A percentile compares a stretch with the other conserved stretches of the same genome.
Conservation (phyloP, 306 rosid genomes). For the Ceratonia siliqua region DNA sequence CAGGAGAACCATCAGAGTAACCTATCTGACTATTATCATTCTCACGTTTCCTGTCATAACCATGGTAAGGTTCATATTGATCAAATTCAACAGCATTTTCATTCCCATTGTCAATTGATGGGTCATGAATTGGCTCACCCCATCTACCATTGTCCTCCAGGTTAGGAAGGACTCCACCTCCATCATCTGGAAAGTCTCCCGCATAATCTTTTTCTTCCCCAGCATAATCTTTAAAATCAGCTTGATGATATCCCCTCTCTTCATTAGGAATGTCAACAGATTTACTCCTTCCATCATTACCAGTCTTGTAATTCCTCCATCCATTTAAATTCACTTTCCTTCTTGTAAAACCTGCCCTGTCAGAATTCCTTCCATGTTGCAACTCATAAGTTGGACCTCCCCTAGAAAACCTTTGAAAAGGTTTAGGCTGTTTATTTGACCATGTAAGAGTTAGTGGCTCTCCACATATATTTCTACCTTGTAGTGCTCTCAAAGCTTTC, state of each 20-base stretch:
- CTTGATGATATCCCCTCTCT: slow-evolving; percentile 32
- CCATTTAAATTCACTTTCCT: slow-evolving; percentile 38
- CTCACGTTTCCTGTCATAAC: slow-evolving; percentile 46
- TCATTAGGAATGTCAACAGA: slow-evolving; percentile 37
- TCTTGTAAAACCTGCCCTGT: slow-evolving; percentile 27
- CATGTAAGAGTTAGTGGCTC: slow-evolving; percentile 51
- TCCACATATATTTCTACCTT: slow-evolving; percentile 61
- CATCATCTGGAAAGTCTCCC: slow-evolving; percentile 42
- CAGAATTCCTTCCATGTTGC: slow-evolving; percentile 33
- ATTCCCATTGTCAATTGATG: slow-evolving; percentile 26
- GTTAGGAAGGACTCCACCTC: slow-evolving; percentile 33
- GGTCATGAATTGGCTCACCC: slow-evolving; percentile 47
- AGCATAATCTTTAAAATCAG: slow-evolving; percentile 31
- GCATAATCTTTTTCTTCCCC: slow-evolving; percentile 39
- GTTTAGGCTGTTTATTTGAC: slow-evolving; percentile 61
- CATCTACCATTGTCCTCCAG: slow-evolving; percentile 50
- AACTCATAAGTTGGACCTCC: slow-evolving; percentile 38
- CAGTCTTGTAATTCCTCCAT: slow-evolving; percentile 36
- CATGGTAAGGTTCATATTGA: slow-evolving; percentile 54
- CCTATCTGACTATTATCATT: slow-evolving; percentile 39
- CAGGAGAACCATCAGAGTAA: slow-evolving; percentile 42
- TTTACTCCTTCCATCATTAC: slow-evolving; percentile 36
- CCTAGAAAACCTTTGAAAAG: slow-evolving; percentile 38
- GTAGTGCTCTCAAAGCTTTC: slow-evolving; percentile 59
- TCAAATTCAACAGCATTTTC: slow-evolving; percentile 44